These are phyloP conservation scores for Apium graveolens DNA, from an alignment of 129 eudicot species.

Conservation along the genomic window DNA sequence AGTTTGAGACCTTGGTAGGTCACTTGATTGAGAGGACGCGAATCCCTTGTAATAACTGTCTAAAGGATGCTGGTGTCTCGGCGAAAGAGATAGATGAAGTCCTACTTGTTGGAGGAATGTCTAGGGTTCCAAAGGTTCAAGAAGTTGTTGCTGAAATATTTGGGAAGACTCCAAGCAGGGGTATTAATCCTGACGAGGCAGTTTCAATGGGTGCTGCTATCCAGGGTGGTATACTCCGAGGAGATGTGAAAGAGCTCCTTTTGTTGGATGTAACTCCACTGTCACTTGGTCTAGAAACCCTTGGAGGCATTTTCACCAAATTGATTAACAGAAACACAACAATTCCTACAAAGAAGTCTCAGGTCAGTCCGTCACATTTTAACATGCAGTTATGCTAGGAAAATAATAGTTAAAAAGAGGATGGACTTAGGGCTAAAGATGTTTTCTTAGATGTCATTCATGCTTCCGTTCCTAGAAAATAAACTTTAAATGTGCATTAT, in stretches of 20 bases:
- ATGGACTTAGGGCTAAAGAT: background rate
- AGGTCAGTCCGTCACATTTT: constrained; percentile 21
- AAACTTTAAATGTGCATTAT: background rate
- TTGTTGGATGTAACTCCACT: constrained; percentile 41
- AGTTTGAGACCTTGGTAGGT: constrained; percentile 29
- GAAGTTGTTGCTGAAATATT: constrained; percentile 30
- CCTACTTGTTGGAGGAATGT: constrained; percentile 41
- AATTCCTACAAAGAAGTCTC: constrained; percentile 39
- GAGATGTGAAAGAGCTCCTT: constrained; percentile 48
- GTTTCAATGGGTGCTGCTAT: constrained; percentile 50
- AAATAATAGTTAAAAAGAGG: background rate
- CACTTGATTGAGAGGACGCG: constrained; percentile 31
- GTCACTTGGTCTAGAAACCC: constrained; percentile 42
- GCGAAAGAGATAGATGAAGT: constrained; percentile 36
- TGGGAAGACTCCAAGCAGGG: constrained; percentile 38
- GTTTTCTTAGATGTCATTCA: background rate
- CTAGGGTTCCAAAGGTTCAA: constrained; percentile 42
- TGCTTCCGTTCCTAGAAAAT: background rate
- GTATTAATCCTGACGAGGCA: constrained; percentile 44
- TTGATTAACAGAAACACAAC: constrained; percentile 40
- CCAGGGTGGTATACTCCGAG: constrained; percentile 47
- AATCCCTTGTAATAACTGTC: constrained; percentile 28
- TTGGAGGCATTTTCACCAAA: constrained; percentile 42
- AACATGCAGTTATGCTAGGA: background rate
- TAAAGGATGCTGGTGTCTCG: constrained; percentile 39